These are phyloP conservation scores for Lecanicillium sp. DNA, from an alignment of 2,329 filamentous ascomycete genomes.

Conservation along the genomic window DNA sequence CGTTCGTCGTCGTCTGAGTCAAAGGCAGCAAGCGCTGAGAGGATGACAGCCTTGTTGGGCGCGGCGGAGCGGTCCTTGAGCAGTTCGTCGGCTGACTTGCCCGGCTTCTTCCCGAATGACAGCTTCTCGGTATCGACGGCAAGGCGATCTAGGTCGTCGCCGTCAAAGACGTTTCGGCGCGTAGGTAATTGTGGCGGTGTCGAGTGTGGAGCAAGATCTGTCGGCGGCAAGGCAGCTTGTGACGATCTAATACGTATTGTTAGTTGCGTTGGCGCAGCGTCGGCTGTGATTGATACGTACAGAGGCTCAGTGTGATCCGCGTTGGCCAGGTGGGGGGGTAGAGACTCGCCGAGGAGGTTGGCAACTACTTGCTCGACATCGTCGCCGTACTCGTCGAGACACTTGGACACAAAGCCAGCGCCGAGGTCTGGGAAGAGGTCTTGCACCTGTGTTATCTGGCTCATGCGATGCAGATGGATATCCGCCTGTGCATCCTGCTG, in stretches of 20 bases:
- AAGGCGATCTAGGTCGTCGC: slow-evolving; percentile 71
- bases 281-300: slow-evolving; percentile 26
- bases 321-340: slow-evolving; percentile 59
- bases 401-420: slow-evolving; percentile 68
- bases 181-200: slow-evolving; percentile 49
- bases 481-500: slow-evolving; percentile 31
- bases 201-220: slow-evolving; percentile 47
- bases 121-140: slow-evolving; percentile 58
- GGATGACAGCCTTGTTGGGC: slow-evolving; percentile 75
- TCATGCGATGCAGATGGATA: slow-evolving; percentile 74
- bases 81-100: slow-evolving; percentile 63
- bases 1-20: slow-evolving; percentile 93
- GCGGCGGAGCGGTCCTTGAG: slow-evolving; percentile 57
- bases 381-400: slow-evolving; percentile 73
- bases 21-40: slow-evolving; percentile 81
- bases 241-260: slow-evolving; percentile 19
- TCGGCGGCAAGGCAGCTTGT: slow-evolving; percentile 14
- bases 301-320: slow-evolving; percentile 59
- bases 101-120: slow-evolving; percentile 67
- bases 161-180: slow-evolving; percentile 69
- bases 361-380: slow-evolving; percentile 73
- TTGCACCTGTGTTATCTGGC: slow-evolving; percentile 81
- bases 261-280: not conserved
- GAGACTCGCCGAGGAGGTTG: slow-evolving; percentile 69
- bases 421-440: slow-evolving; percentile 88